Percentiles rank a stretch among this genome's conserved stretches.
phyloP scores from a whole-genome alignment of 2,329 filamentous ascomycete genomes.

The Ophiocordyceps robertsii region DNA sequence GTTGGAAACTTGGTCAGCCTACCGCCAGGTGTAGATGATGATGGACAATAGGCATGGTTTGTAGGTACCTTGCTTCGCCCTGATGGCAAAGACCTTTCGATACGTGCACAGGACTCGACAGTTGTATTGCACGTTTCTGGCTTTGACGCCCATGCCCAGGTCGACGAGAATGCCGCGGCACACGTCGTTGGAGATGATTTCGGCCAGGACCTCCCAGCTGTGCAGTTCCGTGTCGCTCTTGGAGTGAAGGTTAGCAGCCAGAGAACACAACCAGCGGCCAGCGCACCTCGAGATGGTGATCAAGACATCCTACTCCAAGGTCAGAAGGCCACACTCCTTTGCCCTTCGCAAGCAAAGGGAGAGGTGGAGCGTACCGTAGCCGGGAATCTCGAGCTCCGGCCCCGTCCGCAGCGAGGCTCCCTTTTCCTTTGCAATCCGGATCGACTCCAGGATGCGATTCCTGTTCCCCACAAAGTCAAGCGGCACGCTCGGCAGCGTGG shows the following conservation, averaged over 20 bases:
- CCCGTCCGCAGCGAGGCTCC: constrained; percentile 46
- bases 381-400: constrained; percentile 21
- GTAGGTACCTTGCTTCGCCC: no score
- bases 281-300: constrained; percentile 12
- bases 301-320: constrained; percentile 15
- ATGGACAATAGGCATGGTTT: no score
- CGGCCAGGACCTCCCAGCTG: constrained; percentile 14
- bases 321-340: neutral
- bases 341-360: neutral
- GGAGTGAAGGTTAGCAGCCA: constrained; percentile 6
- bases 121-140: neutral
- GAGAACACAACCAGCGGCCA: constrained; percentile 12
- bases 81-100: no score
- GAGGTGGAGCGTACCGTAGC: constrained; percentile 7
- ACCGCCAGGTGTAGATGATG: no score
- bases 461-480: constrained; percentile 52
- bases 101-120: neutral
- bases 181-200: constrained; percentile 13
- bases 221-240: constrained; percentile 16
- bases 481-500: constrained; percentile 22
- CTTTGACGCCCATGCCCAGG: constrained; percentile 8
- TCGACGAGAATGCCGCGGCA: constrained; percentile 15
- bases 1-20: neutral
- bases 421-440: constrained; percentile 40
- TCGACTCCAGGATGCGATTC: constrained; percentile 49